Percentiles rank a stretch among this genome's conserved stretches.
Evolutionary conservation across 164 flowering plant species (phyloP).

Genomic region (Magnolia officinalis): DNA sequence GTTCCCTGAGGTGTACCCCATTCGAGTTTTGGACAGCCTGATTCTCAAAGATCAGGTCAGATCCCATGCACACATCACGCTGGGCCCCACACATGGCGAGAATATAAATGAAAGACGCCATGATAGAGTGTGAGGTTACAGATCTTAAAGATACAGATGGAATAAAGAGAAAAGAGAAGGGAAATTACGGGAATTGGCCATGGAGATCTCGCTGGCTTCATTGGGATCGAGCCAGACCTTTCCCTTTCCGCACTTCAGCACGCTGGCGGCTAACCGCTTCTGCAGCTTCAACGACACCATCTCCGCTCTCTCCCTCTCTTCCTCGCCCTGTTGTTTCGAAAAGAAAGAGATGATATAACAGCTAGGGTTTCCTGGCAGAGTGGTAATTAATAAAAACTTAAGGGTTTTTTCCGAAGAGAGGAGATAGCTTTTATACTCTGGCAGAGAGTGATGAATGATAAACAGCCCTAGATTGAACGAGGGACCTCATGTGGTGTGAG

Average conservation of each 20-base stretch:
- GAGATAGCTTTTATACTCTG: too few relatives aligned
- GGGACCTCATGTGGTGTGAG: too few relatives aligned
- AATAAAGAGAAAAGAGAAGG: background rate
- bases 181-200: conserved; percentile 37
- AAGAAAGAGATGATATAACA: background rate
- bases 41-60: too few relatives aligned
- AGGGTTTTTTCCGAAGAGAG: background rate
- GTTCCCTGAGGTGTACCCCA: too few relatives aligned
- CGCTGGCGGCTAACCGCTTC: conserved; percentile 40
- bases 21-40: too few relatives aligned
- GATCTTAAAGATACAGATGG: too few relatives aligned
- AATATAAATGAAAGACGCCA: too few relatives aligned
- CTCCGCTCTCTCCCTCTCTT: background rate
- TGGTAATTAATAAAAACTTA: background rate
- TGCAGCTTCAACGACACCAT: conserved; percentile 45
- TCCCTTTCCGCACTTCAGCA: conserved; percentile 36
- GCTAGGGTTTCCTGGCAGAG: background rate
- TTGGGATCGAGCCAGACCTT: conserved; percentile 51
- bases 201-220: conserved; percentile 39
- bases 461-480: too few relatives aligned
- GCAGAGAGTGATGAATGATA: too few relatives aligned
- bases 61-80: too few relatives aligned
- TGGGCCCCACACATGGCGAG: too few relatives aligned
- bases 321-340: background rate
- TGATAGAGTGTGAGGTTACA: too few relatives aligned